Conservation (phyloP, 495 filamentous ascomycete species). For the Penicillium flavigenum region DNA sequence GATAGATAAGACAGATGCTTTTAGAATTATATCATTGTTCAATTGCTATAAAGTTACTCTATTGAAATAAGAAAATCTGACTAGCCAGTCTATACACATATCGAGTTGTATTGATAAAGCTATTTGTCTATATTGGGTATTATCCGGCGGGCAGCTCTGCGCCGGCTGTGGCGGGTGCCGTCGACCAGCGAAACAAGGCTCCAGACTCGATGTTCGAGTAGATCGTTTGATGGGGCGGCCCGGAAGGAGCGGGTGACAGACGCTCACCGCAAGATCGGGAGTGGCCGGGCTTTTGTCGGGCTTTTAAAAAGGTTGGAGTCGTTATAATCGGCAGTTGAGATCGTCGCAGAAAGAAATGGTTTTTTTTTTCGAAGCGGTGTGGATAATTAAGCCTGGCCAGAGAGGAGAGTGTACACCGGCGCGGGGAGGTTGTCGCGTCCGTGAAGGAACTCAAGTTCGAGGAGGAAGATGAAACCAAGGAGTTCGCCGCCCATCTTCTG, state of each 20-base stretch:
- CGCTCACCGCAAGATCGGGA: conserved; percentile 14
- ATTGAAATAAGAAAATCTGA: neutral
- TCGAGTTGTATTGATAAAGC: conserved; percentile 12
- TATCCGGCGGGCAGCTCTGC: conserved; percentile 1
- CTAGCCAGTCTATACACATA: conserved; percentile 4
- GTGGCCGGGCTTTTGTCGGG: conserved; percentile 4
- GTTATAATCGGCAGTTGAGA: conserved; percentile 11
- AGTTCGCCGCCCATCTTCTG: conserved; percentile 79
- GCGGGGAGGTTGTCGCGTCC: conserved; percentile 85
- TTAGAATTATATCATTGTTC: neutral
- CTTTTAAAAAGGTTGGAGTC: neutral
- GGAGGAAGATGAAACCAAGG: conserved; percentile 88
- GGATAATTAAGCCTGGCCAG: conserved; percentile 48
- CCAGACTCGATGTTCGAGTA: neutral
- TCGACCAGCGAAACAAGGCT: conserved; percentile 12
- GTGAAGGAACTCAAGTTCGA: conserved; percentile 94
- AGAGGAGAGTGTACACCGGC: conserved; percentile 80
- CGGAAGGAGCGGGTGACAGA: neutral
- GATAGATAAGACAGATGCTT: neutral
- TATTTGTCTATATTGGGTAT: conserved; percentile 19
- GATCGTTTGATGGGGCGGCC: conserved; percentile 3
- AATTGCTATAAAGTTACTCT: neutral
- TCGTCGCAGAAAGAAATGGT: conserved; percentile 9
- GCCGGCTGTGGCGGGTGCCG: conserved; percentile 8
- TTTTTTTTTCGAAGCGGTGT: conserved; percentile 16